phyloP scores from a whole-genome alignment of 2,329 filamentous ascomycete genomes.

The Fusarium sp. region DNA sequence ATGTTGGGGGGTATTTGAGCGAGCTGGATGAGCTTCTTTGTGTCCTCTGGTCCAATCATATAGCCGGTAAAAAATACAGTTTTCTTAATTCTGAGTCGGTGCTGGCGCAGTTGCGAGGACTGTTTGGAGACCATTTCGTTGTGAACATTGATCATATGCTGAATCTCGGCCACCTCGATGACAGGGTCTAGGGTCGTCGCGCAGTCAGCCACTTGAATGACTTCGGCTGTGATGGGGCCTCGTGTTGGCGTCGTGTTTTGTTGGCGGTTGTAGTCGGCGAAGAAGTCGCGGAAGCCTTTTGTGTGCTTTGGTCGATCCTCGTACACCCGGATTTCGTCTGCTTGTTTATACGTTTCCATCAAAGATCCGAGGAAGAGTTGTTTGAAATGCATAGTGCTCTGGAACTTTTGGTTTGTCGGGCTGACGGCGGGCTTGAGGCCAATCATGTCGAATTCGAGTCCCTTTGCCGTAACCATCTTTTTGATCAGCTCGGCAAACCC shows the following conservation, averaged over 20 bases:
- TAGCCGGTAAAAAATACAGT: constrained; percentile 94
- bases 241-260: constrained; percentile 64
- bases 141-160: constrained; percentile 89
- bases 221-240: constrained; percentile 77
- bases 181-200: constrained; percentile 80
- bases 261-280: constrained; percentile 77
- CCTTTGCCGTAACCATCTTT: constrained; percentile 80
- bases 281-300: constrained; percentile 86
- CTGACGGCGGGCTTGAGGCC: constrained; percentile 87
- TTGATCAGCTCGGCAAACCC: constrained; percentile 83
- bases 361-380: constrained; percentile 83
- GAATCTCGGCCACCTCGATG: constrained; percentile 82
- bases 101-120: constrained; percentile 51
- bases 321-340: constrained; percentile 83
- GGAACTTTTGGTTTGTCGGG: constrained; percentile 81
- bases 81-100: constrained; percentile 79
- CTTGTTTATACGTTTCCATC: constrained; percentile 84
- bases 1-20: constrained; percentile 70
- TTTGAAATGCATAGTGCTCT: constrained; percentile 91
- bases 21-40: constrained; percentile 77
- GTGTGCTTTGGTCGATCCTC: constrained; percentile 76
- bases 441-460: constrained; percentile 87
- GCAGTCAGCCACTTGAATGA: constrained; percentile 85
- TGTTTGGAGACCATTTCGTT: constrained; percentile 65
- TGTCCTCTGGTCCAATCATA: constrained; percentile 78